Base-by-base conservation (phyloP, 352 stramenopile genomes). In the Globisporangium parvum region DNA sequence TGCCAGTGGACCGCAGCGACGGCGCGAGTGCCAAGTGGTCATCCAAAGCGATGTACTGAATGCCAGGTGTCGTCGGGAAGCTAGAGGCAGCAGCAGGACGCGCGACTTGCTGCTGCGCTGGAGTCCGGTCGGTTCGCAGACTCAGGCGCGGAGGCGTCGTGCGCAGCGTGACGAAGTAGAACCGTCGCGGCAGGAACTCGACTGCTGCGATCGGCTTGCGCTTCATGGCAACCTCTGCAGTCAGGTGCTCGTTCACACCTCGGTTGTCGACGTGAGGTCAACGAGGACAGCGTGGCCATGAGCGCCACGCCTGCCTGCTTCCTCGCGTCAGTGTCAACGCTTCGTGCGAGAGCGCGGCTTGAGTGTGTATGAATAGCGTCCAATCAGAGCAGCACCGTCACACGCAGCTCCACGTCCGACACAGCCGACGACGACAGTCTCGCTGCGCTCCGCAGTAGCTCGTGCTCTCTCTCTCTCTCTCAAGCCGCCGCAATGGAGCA, bases 141-240 rank as follows among this genome's bases (percentile, higher is more conserved):
- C 47, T 70, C 41, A 55, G 58, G 15, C 53, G 59, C 11, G 31
- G 9, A 11, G 59, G 51, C 33, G 66, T 70, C 41, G 86, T 75
- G 10, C 54, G 70, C 37, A 80, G 33, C 3, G 84, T 53, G 28
- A 86, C 49, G 9, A 87, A 69, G 57, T 76, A 90, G 49, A 90
- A 88, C 31, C 62, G 56, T 40, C 49, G 44, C 0, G 75, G 70
- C 14, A 82, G 53, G 51, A 90, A 86, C 63, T 87, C 80, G 44
- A 90, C 86, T 1, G 77, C 53, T 12, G 78, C 52, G 41, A 53
- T 52, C 11, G 76, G 55, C 14, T 65, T 66, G 53, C 70, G 70
- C 63, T 77, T 87, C 80, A 90, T 90, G 15, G 12, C n/a, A n/a
- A n/a, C n/a, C n/a, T n/a, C n/a, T 12, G 23, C 11, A 23, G 35